phyloP scores from a whole-genome alignment of 2,329 filamentous ascomycete genomes.

The Eutypa lata region DNA sequence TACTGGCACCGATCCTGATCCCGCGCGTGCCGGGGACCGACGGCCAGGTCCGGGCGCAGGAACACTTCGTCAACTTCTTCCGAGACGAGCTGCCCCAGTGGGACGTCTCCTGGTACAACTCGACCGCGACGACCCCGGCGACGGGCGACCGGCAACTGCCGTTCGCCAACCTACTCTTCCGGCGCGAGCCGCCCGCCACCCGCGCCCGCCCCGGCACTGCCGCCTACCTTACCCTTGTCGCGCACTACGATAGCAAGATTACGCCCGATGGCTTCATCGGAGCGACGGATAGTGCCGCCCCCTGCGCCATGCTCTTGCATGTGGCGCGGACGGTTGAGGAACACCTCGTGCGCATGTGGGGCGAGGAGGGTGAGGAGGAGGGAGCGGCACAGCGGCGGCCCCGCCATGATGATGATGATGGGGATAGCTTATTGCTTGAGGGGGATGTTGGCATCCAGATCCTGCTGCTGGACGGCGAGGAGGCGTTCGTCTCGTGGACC shows the following conservation, averaged over 20 bases:
- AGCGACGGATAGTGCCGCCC: slow-evolving; percentile 78
- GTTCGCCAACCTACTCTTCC: slow-evolving; percentile 75
- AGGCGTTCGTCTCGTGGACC: slow-evolving; percentile 73
- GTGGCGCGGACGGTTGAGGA: slow-evolving; percentile 68
- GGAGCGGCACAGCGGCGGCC: slow-evolving; percentile 41
- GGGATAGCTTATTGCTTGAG: slow-evolving; percentile 19
- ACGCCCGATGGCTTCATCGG: slow-evolving; percentile 74
- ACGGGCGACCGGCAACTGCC: slow-evolving; percentile 62
- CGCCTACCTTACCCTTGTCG: slow-evolving; percentile 72
- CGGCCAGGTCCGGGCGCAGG: slow-evolving; percentile 62
- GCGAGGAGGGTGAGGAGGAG: slow-evolving; percentile 59
- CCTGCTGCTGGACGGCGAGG: slow-evolving; percentile 76
- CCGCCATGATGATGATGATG: not conserved
- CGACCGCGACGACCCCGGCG: slow-evolving; percentile 65
- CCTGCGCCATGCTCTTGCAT: slow-evolving; percentile 82
- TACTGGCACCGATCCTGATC: slow-evolving; percentile 74
- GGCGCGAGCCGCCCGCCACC: slow-evolving; percentile 75
- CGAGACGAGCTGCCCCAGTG: slow-evolving; percentile 63
- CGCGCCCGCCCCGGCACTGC: slow-evolving; percentile 69
- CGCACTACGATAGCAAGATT: slow-evolving; percentile 80
- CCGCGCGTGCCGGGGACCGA: slow-evolving; percentile 72
- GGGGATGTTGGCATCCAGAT: slow-evolving; percentile 77
- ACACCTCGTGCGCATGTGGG: slow-evolving; percentile 72
- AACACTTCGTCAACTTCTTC: slow-evolving; percentile 74
- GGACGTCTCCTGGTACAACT: slow-evolving; percentile 72